phyloP scores from a whole-genome alignment of 345 rosid species.

The Durio zibethinus region DNA sequence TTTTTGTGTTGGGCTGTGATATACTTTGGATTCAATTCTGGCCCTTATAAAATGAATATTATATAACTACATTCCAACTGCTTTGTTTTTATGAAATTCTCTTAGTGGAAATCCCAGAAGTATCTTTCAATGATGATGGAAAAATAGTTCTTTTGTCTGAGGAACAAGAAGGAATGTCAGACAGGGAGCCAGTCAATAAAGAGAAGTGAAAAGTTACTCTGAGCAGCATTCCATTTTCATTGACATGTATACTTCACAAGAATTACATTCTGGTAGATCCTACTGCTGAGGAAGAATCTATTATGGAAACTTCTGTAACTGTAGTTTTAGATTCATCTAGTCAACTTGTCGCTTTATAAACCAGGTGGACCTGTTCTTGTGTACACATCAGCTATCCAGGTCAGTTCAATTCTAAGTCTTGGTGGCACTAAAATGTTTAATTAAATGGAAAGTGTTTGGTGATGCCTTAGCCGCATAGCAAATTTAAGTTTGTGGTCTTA shows the following conservation, averaged over 20 bases:
- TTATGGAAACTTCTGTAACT: constrained; percentile 74
- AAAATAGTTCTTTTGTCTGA: constrained; percentile 49
- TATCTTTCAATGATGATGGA: constrained; percentile 77
- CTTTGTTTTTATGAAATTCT: constrained; percentile 13
- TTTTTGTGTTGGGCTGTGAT: background rate
- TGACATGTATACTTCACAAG: constrained; percentile 75
- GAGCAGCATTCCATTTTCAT: constrained; percentile 60
- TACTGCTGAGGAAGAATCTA: constrained; percentile 79
- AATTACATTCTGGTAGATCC: constrained; percentile 85
- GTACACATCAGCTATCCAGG: constrained; percentile 58
- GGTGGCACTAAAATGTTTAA: background rate
- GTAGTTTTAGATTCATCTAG: constrained; percentile 63
- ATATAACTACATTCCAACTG: background rate
- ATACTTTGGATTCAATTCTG: background rate
- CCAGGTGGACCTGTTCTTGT: constrained; percentile 84
- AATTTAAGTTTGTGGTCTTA: background rate
- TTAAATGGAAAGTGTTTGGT: background rate
- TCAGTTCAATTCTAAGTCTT: constrained; percentile 23
- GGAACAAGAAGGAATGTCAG: constrained; percentile 42
- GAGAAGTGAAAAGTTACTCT: constrained; percentile 72
- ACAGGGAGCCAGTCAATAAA: constrained; percentile 59
- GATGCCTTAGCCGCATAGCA: background rate
- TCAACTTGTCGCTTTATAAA: constrained; percentile 66
- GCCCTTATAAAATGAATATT: background rate
- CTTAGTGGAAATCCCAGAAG: constrained; percentile 79